These are phyloP conservation scores for Entrophospora sp. DNA, from an alignment of 192 early-diverging fungal species.

Conservation along the genomic window DNA sequence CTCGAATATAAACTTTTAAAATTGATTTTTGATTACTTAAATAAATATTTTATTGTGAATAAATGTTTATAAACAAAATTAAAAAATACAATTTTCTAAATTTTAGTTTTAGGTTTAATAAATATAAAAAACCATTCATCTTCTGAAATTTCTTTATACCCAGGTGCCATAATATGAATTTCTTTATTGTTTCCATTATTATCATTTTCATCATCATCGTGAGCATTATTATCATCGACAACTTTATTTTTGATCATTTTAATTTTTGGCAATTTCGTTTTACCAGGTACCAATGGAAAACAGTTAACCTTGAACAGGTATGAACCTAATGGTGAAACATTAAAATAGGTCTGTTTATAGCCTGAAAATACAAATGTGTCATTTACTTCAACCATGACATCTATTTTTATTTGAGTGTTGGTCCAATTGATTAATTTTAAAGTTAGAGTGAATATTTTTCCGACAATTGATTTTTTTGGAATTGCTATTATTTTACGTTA, in stretches of 20 bases:
- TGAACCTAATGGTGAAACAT: constrained; percentile 49
- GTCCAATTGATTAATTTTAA: constrained; percentile 58
- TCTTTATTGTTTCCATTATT: neutral
- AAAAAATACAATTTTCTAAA: too few species aligned
- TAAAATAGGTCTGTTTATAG: constrained; percentile 48
- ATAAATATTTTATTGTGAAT: too few species aligned
- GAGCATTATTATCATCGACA: too few species aligned
- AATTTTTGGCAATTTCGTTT: constrained; percentile 43
- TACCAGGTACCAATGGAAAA: constrained; percentile 52
- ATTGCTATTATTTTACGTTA: too few species aligned
- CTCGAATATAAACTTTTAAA: too few species aligned
- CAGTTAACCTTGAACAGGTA: constrained; percentile 44
- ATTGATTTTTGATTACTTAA: too few species aligned
- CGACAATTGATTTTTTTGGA: constrained; percentile 41
- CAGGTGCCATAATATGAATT: neutral
- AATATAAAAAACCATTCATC: neutral
- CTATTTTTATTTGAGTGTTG: constrained; percentile 41
- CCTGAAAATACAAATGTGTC: constrained; percentile 74
- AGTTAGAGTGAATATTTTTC: constrained; percentile 48
- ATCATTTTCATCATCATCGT: neutral
- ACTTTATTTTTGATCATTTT: constrained; percentile 35
- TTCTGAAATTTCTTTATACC: neutral
- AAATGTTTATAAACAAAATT: too few species aligned
- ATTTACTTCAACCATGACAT: constrained; percentile 47
- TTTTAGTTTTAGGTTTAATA: neutral